Conservation (phyloP, 768 basidiomycete species). For the Boletellus sp. region DNA sequence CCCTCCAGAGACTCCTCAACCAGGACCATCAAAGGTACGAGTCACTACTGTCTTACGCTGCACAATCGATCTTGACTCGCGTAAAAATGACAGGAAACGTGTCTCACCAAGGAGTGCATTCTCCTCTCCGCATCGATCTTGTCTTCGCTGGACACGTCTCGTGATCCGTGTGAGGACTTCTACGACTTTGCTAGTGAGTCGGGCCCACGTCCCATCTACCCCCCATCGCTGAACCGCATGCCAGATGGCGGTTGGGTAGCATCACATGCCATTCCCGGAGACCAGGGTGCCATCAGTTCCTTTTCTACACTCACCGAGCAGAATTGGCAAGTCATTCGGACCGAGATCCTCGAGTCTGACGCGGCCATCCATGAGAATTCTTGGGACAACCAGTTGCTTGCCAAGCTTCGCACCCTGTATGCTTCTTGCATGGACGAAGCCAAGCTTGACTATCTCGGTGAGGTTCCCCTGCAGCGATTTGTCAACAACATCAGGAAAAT, state of each 20-base stretch:
- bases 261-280: conserved; percentile 80
- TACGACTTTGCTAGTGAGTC: conserved; percentile 87
- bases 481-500: conserved; percentile 57
- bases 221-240: conserved; percentile 3
- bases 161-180: conserved; percentile 95
- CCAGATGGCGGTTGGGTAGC: conserved; percentile 87
- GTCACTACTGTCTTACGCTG: background rate
- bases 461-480: conserved; percentile 65
- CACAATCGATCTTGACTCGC: background rate
- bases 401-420: conserved; percentile 72
- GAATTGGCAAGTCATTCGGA: conserved; percentile 75
- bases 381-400: conserved; percentile 53
- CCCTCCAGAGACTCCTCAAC: conserved; percentile 52
- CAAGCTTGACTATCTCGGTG: conserved; percentile 68
- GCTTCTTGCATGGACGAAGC: conserved; percentile 79
- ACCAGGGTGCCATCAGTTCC: conserved; percentile 67
- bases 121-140: conserved; percentile 79
- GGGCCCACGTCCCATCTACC: background rate
- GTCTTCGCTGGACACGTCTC: conserved; percentile 68
- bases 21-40: conserved; percentile 52
- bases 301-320: conserved; percentile 70
- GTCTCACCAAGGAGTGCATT: conserved; percentile 78
- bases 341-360: conserved; percentile 53
- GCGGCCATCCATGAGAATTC: conserved; percentile 35
- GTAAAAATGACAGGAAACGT: conserved; percentile 47